Conservation (phyloP, 139 green algal genomes). For the Closterium sp. region DNA sequence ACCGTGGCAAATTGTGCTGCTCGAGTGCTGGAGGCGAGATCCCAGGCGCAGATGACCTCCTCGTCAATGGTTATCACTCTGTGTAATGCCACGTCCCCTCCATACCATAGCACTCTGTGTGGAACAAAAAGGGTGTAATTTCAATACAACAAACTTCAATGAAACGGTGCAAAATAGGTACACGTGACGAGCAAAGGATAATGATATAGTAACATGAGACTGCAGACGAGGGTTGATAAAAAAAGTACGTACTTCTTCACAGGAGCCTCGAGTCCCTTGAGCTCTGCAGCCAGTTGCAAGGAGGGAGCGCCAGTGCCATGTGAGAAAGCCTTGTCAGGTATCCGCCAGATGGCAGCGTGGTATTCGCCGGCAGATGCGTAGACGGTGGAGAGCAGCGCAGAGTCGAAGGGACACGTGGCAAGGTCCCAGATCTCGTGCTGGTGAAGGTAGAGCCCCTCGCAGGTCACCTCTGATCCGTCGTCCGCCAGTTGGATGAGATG, state of each 20-base stretch:
- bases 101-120: background rate
- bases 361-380: constrained; percentile 5
- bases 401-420: constrained; percentile 31
- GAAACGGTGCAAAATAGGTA: too few relatives aligned
- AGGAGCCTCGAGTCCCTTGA: background rate
- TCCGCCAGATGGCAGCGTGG: background rate
- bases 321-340: background rate
- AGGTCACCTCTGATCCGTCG: constrained; percentile 22
- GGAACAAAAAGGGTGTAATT: too few relatives aligned
- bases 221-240: too few relatives aligned
- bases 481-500: constrained; percentile 36
- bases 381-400: constrained; percentile 30
- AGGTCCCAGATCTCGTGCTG: constrained; percentile 47
- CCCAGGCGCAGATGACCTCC: too few relatives aligned
- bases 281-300: background rate
- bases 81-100: background rate
- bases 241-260: background rate
- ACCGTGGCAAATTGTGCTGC: background rate
- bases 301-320: background rate
- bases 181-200: too few relatives aligned
- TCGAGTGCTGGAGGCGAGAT: background rate
- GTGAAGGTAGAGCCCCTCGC: constrained; percentile 26
- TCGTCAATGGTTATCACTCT: too few relatives aligned
- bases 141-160: too few relatives aligned
- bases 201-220: too few relatives aligned